phyloP scores from a whole-genome alignment of 2,329 filamentous ascomycete genomes.

The Magnaporthales sp. region DNA sequence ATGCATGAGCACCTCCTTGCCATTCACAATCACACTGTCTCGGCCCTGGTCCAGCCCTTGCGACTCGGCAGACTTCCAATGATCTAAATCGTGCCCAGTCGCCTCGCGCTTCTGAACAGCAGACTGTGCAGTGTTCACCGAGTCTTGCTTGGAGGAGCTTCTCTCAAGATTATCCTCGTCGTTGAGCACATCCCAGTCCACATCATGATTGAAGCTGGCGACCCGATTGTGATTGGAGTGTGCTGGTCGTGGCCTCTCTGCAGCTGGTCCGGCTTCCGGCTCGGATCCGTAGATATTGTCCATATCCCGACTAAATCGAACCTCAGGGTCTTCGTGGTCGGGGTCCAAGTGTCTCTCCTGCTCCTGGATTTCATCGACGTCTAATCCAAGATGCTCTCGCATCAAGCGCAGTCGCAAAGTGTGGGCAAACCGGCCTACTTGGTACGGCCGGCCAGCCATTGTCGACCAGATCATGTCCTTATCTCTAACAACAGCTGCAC shows the following conservation, averaged over 20 bases:
- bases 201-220: conserved; percentile 69
- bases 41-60: conserved; percentile 54
- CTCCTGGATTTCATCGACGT: conserved; percentile 84
- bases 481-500: conserved; percentile 82
- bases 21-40: conserved; percentile 60
- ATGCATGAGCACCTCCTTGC: conserved; percentile 64
- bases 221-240: conserved; percentile 27
- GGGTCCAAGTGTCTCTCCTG: conserved; percentile 63
- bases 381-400: conserved; percentile 93
- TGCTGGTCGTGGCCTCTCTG: conserved; percentile 9
- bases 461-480: conserved; percentile 86
- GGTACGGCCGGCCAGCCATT: conserved; percentile 85
- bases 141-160: conserved; percentile 24
- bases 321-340: conserved; percentile 35
- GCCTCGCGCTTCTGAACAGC: conserved; percentile 57
- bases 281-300: conserved; percentile 44
- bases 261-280: conserved; percentile 8
- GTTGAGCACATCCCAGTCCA: conserved; percentile 28
- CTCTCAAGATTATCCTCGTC: conserved; percentile 24
- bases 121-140: conserved; percentile 16
- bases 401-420: conserved; percentile 88
- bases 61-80: conserved; percentile 58
- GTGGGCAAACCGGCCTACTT: conserved; percentile 86
- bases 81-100: conserved; percentile 67
- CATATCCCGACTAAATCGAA: conserved; percentile 50